Evolutionary conservation across 306 rosid species (phyloP), one percentile per base, ranked within the genome.

Genomic region (Quercus bicolor): DNA sequence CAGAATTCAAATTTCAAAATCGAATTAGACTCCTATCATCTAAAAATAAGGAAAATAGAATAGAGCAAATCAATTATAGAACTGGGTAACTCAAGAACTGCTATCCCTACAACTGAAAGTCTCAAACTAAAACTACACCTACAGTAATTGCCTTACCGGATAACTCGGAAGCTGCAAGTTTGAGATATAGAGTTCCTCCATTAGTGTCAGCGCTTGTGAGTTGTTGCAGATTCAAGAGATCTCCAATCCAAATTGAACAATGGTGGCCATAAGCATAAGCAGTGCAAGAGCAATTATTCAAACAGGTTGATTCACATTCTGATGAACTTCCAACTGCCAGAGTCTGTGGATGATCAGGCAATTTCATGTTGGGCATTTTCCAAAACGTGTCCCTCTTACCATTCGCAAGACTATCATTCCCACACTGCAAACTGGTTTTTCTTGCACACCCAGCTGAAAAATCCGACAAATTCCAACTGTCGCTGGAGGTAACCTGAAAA

Each of bases 371-470:
- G 5, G 82, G 8, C 52, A 78, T 57, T 33, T 29, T 4, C 0
- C 28, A 29, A 14, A 89, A 89, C 52, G 56, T 20, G 1, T 80
- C 87, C 66, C 73, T 81, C 66, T 78, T 24, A 24, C 26, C 26
- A 24, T 24, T 24, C 1, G 26, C 26, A 24, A 24, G 26, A 24
- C 26, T 24, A 1, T 24, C 26, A 24, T 24, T 75, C 62, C 76
- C 40, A n/a, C 92, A 87, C 52, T 85, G 82, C 57, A 92, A 62
- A 6, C 19, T 29, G 2, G 84, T 54, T 75, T 20, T 80, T 77
- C 95, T 89, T 70, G 6, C 4, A 79, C 97, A 91, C 19, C 97
- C 97, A 3, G 78, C 78, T 2, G 90, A 84, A 51, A 55, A 70
- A 76, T 87, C 92, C 11, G 4, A 37, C 55, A 77, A 40, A 68